These are phyloP conservation scores for Rostrohypoxylon terebratum DNA, from an alignment of 495 filamentous ascomycete genomes.

Conservation along the genomic window DNA sequence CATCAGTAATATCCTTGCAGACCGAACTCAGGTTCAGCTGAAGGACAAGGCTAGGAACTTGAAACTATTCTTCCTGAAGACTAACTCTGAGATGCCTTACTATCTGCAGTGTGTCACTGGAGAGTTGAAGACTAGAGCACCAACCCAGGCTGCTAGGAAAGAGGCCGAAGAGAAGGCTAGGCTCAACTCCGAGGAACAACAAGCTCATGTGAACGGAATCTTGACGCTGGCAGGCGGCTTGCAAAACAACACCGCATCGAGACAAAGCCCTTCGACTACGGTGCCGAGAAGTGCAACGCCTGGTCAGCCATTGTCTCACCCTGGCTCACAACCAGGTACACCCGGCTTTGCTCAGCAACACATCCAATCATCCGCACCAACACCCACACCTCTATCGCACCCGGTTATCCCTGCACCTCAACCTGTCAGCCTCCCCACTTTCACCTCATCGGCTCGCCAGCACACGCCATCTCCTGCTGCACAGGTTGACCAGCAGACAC, in stretches of 20 bases:
- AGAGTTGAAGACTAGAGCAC: conserved; percentile 92
- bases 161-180: conserved; percentile 80
- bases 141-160: conserved; percentile 81
- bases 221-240: conserved; percentile 60
- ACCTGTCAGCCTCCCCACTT: conserved; percentile 48
- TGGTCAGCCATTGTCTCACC: conserved; percentile 38
- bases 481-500: conserved; percentile 23
- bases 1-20: conserved; percentile 86
- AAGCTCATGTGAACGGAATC: conserved; percentile 77
- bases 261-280: conserved; percentile 35
- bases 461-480: conserved; percentile 28
- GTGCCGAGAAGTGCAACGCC: conserved; percentile 37
- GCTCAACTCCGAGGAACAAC: conserved; percentile 74
- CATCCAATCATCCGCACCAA: conserved; percentile 14
- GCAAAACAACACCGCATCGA: conserved; percentile 50
- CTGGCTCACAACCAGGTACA: conserved; percentile 37
- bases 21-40: conserved; percentile 92
- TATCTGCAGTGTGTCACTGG: conserved; percentile 92
- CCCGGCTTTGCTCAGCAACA: conserved; percentile 32
- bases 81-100: conserved; percentile 89
- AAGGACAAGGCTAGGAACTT: conserved; percentile 96
- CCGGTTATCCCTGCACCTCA: conserved; percentile 50
- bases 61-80: conserved; percentile 96
- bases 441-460: conserved; percentile 43
- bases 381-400: conserved; percentile 32